Percentiles rank a stretch among this genome's conserved stretches.
phyloP scores from a whole-genome alignment of 306 rosid genomes.

The Ochetophila trinervis region DNA sequence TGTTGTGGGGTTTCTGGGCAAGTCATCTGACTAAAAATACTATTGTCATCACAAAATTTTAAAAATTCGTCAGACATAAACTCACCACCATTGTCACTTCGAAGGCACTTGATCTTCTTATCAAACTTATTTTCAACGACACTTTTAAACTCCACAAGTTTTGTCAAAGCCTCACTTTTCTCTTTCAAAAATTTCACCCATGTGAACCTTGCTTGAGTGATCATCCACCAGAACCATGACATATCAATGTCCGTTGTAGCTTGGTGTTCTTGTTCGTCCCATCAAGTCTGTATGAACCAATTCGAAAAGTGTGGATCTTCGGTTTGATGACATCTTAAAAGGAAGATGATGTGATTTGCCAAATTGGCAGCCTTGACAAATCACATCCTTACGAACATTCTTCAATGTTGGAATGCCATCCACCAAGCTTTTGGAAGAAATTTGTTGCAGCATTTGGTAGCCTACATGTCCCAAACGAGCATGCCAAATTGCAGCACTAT shows the following conservation, averaged over 20 bases:
- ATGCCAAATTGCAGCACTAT: slow-evolving; percentile 1
- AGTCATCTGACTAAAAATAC: too few species aligned
- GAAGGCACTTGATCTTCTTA: not conserved
- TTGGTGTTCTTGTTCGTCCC: slow-evolving; percentile 11
- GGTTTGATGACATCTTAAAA: too few species aligned
- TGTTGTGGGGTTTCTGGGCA: too few species aligned
- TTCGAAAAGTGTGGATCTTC: not conserved
- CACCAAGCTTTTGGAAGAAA: too few species aligned
- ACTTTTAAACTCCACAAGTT: slow-evolving; percentile 2
- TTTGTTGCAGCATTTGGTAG: not conserved
- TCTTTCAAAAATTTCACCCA: not conserved
- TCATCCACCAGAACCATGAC: slow-evolving; percentile 7
- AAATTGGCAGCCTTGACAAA: too few species aligned
- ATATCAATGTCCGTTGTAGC: not conserved
- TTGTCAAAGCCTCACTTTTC: too few species aligned
- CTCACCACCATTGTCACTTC: too few species aligned
- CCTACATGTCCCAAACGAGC: not conserved
- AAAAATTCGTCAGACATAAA: too few species aligned
- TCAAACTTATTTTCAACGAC: not conserved
- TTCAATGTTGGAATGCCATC: too few species aligned
- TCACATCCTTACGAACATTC: too few species aligned
- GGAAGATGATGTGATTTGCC: too few species aligned
- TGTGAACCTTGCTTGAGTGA: not conserved
- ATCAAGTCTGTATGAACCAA: slow-evolving; percentile 9
- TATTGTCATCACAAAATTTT: too few species aligned